Percentiles rank a stretch among this genome's conserved stretches.
Conservation (phyloP, 1,284 basidiomycete species). For the Naganishia liquefaciens region DNA sequence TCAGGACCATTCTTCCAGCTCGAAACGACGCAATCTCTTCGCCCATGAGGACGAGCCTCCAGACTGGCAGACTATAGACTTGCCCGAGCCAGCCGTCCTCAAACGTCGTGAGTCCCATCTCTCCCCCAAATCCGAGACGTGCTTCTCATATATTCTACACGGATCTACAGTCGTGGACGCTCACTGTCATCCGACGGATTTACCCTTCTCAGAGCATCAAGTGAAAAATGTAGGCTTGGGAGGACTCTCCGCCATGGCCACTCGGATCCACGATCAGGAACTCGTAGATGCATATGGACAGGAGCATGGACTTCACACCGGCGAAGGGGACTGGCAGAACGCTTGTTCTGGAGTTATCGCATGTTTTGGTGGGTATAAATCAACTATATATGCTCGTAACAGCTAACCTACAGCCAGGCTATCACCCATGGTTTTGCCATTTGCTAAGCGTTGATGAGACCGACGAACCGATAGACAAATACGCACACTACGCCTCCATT, state of each 20-base stretch:
- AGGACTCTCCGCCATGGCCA: constrained; percentile 50
- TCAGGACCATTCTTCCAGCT: neutral
- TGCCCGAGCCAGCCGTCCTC: constrained; percentile 42
- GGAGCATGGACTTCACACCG: constrained; percentile 24
- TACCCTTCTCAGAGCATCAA: constrained; percentile 34
- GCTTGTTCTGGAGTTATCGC: constrained; percentile 40
- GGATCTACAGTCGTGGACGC: constrained; percentile 52
- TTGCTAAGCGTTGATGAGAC: constrained; percentile 43
- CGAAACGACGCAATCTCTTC: neutral
- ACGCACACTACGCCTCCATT: constrained; percentile 50
- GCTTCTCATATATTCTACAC: neutral
- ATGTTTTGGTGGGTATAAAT: constrained; percentile 47
- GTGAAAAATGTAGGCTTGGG: constrained; percentile 44
- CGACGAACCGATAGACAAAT: constrained; percentile 40
- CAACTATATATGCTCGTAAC: too few species aligned
- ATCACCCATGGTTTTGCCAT: constrained; percentile 58
- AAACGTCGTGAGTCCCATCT: constrained; percentile 37
- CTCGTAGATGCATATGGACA: constrained; percentile 38
- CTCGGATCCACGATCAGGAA: constrained; percentile 45
- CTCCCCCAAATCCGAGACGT: neutral
- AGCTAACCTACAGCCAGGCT: constrained; percentile 41
- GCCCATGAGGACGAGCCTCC: constrained; percentile 35
- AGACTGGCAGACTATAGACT: constrained; percentile 42
- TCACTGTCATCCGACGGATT: constrained; percentile 55
- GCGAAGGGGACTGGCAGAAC: constrained; percentile 1